Conservation (phyloP, 768 basidiomycete species). For the Tricholoma sp. region DNA sequence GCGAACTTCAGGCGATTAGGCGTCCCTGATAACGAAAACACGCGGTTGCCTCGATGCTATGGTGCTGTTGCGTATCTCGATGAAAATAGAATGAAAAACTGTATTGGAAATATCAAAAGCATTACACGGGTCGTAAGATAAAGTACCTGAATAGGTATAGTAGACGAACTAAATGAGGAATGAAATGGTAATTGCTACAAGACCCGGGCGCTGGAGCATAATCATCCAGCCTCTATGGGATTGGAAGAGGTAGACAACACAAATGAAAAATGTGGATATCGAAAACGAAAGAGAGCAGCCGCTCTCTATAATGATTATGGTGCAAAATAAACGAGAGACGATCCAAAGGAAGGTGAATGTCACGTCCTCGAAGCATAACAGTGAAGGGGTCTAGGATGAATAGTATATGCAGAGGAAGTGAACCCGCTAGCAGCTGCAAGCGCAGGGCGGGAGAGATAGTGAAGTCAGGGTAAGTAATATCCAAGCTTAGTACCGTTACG, state of each 20-base stretch:
- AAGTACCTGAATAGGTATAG: conserved; percentile 1
- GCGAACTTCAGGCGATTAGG: neutral
- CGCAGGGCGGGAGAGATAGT: neutral
- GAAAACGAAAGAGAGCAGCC: conserved; percentile 15
- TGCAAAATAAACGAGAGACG: conserved; percentile 23
- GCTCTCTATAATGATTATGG: conserved; percentile 18
- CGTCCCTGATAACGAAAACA: neutral
- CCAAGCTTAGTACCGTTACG: conserved; percentile 4
- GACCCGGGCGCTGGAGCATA: conserved; percentile 13
- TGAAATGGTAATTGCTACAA: conserved; percentile 16
- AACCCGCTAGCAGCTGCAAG: neutral
- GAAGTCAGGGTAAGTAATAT: neutral
- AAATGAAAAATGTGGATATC: conserved; percentile 8
- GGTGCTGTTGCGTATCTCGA: neutral
- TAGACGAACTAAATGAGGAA: conserved; percentile 8
- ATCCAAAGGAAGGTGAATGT: conserved; percentile 19
- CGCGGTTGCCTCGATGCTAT: conserved; percentile 1
- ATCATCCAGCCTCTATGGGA: conserved; percentile 18
- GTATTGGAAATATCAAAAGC: neutral
- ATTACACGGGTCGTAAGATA: neutral
- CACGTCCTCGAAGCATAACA: conserved; percentile 8
- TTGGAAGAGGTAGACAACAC: conserved; percentile 15
- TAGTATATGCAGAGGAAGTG: conserved; percentile 12
- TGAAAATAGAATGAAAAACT: neutral
- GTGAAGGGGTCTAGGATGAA: neutral